These are phyloP conservation scores for Saccharomyces hybrid DNA, from an alignment of 1,139 yeast species.

Conservation along the genomic window DNA sequence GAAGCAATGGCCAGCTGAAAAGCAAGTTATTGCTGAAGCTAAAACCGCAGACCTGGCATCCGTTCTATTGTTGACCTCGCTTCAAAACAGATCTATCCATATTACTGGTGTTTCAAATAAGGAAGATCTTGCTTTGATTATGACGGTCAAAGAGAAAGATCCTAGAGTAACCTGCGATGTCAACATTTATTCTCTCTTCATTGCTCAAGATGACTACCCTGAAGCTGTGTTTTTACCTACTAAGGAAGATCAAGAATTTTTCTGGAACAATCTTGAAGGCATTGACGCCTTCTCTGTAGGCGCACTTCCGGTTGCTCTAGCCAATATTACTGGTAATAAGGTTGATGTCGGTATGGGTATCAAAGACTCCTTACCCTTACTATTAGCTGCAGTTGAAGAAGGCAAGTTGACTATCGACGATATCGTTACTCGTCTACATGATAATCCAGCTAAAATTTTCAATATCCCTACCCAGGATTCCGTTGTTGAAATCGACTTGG, in stretches of 20 bases:
- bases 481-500: constrained; percentile 74
- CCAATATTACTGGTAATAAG: constrained; percentile 53
- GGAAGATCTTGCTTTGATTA: constrained; percentile 77
- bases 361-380: constrained; percentile 72
- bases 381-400: constrained; percentile 71
- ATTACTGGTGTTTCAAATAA: constrained; percentile 76
- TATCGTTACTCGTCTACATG: constrained; percentile 66
- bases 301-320: constrained; percentile 64
- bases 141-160: constrained; percentile 78
- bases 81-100: constrained; percentile 80
- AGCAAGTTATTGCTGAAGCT: constrained; percentile 90
- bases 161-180: constrained; percentile 88
- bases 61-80: constrained; percentile 78
- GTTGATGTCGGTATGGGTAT: constrained; percentile 70
- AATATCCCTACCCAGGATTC: constrained; percentile 76
- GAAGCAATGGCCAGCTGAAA: constrained; percentile 73
- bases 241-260: constrained; percentile 66
- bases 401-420: constrained; percentile 68
- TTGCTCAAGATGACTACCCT: constrained; percentile 65
- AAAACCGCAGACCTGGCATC: constrained; percentile 88
- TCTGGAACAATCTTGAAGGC: constrained; percentile 67
- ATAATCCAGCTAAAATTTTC: constrained; percentile 76
- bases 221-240: constrained; percentile 70
- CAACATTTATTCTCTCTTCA: constrained; percentile 69
- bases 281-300: constrained; percentile 91